phyloP scores from a whole-genome alignment of 2,329 filamentous ascomycete genomes.

The Clarireedia hainanense region DNA sequence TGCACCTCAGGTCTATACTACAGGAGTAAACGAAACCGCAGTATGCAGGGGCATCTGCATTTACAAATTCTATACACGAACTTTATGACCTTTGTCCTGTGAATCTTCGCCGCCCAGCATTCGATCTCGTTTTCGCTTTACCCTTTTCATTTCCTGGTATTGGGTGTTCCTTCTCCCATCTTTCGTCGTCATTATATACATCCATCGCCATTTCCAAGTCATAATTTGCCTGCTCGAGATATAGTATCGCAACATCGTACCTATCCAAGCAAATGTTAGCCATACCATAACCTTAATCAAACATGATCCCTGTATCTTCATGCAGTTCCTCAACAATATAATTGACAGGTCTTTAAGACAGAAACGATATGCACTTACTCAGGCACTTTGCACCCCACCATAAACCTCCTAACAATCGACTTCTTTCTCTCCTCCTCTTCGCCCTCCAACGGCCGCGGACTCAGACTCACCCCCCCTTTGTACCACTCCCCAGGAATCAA shows the following conservation, averaged over 20 bases:
- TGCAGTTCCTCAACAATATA: not conserved
- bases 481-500: slow-evolving; percentile 66
- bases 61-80: not conserved
- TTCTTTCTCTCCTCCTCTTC: slow-evolving; percentile 69
- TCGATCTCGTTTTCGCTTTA: slow-evolving; percentile 32
- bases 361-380: slow-evolving; percentile 45
- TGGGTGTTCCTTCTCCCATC: slow-evolving; percentile 66
- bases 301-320: not conserved
- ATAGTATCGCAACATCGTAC: slow-evolving; percentile 65
- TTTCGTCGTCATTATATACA: slow-evolving; percentile 62
- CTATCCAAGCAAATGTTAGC: slow-evolving; percentile 33
- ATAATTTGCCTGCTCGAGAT: slow-evolving; percentile 63
- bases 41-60: not conserved
- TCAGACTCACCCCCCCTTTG: slow-evolving; percentile 58
- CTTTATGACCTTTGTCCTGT: slow-evolving; percentile 22
- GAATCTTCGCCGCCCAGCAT: slow-evolving; percentile 26
- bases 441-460: slow-evolving; percentile 62
- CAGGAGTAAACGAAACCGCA: not conserved
- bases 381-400: slow-evolving; percentile 69
- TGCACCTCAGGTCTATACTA: not conserved
- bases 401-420: slow-evolving; percentile 64
- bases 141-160: slow-evolving; percentile 39
- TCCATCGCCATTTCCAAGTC: slow-evolving; percentile 57
- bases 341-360: not conserved
- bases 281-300: not conserved